These are phyloP conservation scores for Ceratocystis variospora DNA, from an alignment of 2,329 filamentous ascomycete species.

Conservation along the genomic window DNA sequence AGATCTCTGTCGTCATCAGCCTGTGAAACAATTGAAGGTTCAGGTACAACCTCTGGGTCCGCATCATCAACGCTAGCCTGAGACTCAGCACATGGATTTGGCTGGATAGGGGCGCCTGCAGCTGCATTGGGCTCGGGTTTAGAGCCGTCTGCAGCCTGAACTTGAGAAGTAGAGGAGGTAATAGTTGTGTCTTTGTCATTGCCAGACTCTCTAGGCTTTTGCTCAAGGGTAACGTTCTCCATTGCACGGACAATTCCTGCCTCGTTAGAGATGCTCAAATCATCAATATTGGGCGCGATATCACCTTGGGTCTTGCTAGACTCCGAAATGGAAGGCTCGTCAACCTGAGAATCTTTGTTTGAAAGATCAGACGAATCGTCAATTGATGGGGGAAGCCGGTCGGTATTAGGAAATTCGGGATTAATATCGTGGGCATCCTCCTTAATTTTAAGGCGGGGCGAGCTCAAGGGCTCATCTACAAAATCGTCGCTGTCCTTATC, in stretches of 20 bases:
- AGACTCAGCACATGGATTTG: not conserved
- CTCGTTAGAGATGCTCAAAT: not conserved
- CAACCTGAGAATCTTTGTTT: slow-evolving; percentile 7
- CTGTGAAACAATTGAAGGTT: slow-evolving; percentile 19
- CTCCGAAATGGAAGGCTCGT: slow-evolving; percentile 12
- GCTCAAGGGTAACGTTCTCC: slow-evolving; percentile 11
- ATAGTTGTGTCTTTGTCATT: not conserved
- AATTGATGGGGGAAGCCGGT: slow-evolving; percentile 18
- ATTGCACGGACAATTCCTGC: slow-evolving; percentile 12
- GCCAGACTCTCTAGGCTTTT: not conserved
- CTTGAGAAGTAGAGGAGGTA: not conserved
- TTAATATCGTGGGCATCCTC: slow-evolving; percentile 44
- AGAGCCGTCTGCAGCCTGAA: no score
- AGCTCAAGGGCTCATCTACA: slow-evolving; percentile 63
- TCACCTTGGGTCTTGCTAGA: not conserved
- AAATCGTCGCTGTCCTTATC: slow-evolving; percentile 58
- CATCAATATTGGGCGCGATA: not conserved
- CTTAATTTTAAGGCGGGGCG: slow-evolving; percentile 41
- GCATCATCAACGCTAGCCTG: not conserved
- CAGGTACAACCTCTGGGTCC: slow-evolving; percentile 17
- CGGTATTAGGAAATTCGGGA: slow-evolving; percentile 19
- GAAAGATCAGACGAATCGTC: slow-evolving; percentile 13
- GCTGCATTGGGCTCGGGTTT: no score
- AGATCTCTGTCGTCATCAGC: slow-evolving; percentile 17
- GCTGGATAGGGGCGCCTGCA: not conserved